These are phyloP conservation scores for Aspergillus tanneri DNA, from an alignment of 2,329 filamentous ascomycete species.

Conservation along the genomic window DNA sequence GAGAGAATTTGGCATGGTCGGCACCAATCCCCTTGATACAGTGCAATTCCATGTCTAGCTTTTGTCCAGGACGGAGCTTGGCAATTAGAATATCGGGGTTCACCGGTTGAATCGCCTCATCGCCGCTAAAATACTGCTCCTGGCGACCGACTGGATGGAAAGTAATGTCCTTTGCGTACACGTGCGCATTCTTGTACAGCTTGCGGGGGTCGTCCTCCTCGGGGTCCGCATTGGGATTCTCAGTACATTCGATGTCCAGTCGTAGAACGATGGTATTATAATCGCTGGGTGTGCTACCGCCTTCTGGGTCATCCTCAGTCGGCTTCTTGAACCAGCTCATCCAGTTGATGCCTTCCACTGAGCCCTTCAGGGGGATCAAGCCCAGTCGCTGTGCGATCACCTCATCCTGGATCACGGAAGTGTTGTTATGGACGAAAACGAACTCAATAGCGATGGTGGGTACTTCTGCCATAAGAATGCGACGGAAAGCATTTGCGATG, in stretches of 20 bases:
- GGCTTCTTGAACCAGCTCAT: slow-evolving; percentile 80
- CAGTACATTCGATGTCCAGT: slow-evolving; percentile 76
- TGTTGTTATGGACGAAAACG: slow-evolving; percentile 94
- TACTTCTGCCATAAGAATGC: slow-evolving; percentile 92
- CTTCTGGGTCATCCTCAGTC: slow-evolving; percentile 59
- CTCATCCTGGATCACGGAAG: slow-evolving; percentile 96
- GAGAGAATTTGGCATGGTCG: slow-evolving; percentile 96
- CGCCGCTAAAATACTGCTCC: slow-evolving; percentile 63
- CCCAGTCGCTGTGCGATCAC: slow-evolving; percentile 88
- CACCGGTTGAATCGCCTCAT: slow-evolving; percentile 68
- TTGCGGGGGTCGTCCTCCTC: slow-evolving; percentile 78
- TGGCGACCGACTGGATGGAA: slow-evolving; percentile 78
- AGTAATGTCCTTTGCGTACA: slow-evolving; percentile 74
- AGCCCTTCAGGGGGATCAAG: slow-evolving; percentile 82
- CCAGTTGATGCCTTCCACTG: slow-evolving; percentile 73
- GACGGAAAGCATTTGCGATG: slow-evolving; percentile 94
- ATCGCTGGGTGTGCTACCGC: slow-evolving; percentile 59
- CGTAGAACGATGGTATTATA: slow-evolving; percentile 83
- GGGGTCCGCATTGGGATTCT: slow-evolving; percentile 68
- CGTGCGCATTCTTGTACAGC: slow-evolving; percentile 80
- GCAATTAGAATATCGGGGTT: slow-evolving; percentile 93
- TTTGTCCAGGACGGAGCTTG: slow-evolving; percentile 88
- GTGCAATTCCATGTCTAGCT: slow-evolving; percentile 82
- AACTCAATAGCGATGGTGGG: slow-evolving; percentile 91
- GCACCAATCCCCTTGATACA: slow-evolving; percentile 91